Conservation (phyloP, 2,329 filamentous ascomycete genomes). For the Cordyceps fumosorosea region DNA sequence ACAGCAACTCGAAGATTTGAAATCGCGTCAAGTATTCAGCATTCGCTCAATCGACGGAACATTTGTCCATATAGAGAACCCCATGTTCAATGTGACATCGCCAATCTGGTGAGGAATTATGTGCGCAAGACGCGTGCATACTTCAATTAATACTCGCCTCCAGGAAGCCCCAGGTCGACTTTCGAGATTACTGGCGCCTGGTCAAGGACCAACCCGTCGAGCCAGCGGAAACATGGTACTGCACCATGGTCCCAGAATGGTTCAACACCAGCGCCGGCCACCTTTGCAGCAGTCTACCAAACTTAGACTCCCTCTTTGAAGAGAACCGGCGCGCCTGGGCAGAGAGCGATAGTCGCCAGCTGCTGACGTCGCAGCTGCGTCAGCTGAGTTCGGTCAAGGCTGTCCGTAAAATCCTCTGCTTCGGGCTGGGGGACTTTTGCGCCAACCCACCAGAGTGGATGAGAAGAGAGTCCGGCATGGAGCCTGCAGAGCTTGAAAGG, state of each 20-base stretch:
- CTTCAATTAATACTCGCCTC: not conserved
- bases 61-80: not conserved
- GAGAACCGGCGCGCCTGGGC: not conserved
- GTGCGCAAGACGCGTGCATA: too few relatives aligned
- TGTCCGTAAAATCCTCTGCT: constrained; percentile 7
- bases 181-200: constrained; percentile 11
- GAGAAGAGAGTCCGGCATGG: not conserved
- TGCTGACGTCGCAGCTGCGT: not conserved
- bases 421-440: constrained; percentile 9
- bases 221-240: not conserved
- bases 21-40: not conserved
- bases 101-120: not conserved
- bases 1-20: not conserved
- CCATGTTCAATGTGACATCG: not conserved
- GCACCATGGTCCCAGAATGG: constrained; percentile 3
- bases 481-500: not conserved
- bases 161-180: constrained; percentile 5
- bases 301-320: not conserved
- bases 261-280: not conserved
- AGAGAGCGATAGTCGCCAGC: not conserved
- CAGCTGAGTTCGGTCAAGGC: not conserved
- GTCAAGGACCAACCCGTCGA: not conserved
- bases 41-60: not conserved
- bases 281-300: not conserved
- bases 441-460: constrained; percentile 1